Evolutionary conservation across 768 basidiomycete genomes (phyloP), one percentile per base, ranked within the genome.

Genomic region (Tylopilus plumbeoviolaceoides): DNA sequence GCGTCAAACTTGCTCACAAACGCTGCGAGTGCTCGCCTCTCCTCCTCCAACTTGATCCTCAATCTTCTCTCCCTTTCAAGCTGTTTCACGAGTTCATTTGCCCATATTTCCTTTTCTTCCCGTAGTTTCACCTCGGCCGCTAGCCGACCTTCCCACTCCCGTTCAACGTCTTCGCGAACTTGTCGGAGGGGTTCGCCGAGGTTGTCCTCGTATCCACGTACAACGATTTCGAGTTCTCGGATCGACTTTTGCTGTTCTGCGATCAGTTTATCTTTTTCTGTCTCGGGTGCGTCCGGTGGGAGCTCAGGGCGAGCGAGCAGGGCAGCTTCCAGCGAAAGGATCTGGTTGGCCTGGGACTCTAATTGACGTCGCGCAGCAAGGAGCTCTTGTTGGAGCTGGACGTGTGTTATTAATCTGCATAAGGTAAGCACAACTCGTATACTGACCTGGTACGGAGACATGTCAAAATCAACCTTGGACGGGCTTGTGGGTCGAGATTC

Each of bases 1-100:
- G 88, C 77, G 68, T 93, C 91, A 61, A 92, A 90, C 66, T 87
- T 89, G 66, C 75, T 77, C 42, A 93, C 91, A 60, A 93, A 93
- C 7, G 88, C 79, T 4, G 87, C 81, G 38, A 93, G 75, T 9
- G 88, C 90, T 21, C 82, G 75, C 35, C 89, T 79, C 70, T 92
- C 89, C 41, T 85, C 85, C 65, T 92, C 89, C 47, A 91, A 69
- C 58, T 83, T 84, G 31, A 72, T 65, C 46, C 87, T 73, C 45
- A 82, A 79, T 75, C 80, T 84, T 69, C 83, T 86, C 74, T 92
- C 90, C 66, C 83, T 87, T 60, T 91, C 90, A 33, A 92, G 71
- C 60, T 87, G 82, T 56, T 76, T 82, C 38, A 87, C 85, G 12
- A 91, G 69, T 67, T 91, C 89, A 14, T 76, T 75, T 1, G 84